Conservation (phyloP, 441 rosid species). For the Bruguiera hainesii region DNA sequence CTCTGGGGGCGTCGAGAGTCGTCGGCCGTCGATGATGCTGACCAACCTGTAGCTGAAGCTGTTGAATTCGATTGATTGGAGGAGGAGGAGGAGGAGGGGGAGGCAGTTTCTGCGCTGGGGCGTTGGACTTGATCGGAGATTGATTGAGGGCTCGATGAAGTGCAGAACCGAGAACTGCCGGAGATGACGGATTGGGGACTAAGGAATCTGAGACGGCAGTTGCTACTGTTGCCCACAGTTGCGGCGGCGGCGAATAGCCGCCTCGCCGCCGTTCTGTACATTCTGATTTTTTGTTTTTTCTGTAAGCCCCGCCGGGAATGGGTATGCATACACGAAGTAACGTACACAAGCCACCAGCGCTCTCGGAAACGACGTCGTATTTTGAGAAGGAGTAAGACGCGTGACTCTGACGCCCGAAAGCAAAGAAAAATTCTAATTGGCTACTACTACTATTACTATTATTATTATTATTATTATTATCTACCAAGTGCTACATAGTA, state of each 20-base stretch:
- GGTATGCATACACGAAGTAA: too few relatives aligned
- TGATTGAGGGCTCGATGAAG: constrained; percentile 30
- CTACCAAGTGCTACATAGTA: too few relatives aligned
- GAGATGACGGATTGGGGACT: constrained; percentile 17
- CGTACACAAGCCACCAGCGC: too few relatives aligned
- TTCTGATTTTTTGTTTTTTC: constrained; percentile 1
- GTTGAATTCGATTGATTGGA: constrained; percentile 31
- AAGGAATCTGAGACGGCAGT: constrained; percentile 22
- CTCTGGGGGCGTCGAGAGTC: constrained; percentile 33
- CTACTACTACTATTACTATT: too few relatives aligned
- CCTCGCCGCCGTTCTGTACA: constrained; percentile 64
- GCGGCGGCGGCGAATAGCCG: constrained; percentile 34
- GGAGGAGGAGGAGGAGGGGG: neutral
- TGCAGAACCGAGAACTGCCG: constrained; percentile 35
- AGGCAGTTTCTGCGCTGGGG: neutral
- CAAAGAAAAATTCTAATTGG: too few relatives aligned
- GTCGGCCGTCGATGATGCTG: constrained; percentile 34
- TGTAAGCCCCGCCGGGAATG: neutral
- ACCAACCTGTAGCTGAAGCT: constrained; percentile 22
- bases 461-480: too few relatives aligned
- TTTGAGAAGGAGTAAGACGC: too few relatives aligned
- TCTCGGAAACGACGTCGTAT: too few relatives aligned
- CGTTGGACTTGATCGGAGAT: constrained; percentile 1
- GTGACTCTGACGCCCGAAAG: too few relatives aligned
- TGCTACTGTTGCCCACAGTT: constrained; percentile 3